A percentile compares a stretch with the other conserved stretches of the same genome.
These are phyloP conservation scores for Syzygium jambos DNA, from an alignment of 345 rosid species.

Conservation along the genomic window DNA sequence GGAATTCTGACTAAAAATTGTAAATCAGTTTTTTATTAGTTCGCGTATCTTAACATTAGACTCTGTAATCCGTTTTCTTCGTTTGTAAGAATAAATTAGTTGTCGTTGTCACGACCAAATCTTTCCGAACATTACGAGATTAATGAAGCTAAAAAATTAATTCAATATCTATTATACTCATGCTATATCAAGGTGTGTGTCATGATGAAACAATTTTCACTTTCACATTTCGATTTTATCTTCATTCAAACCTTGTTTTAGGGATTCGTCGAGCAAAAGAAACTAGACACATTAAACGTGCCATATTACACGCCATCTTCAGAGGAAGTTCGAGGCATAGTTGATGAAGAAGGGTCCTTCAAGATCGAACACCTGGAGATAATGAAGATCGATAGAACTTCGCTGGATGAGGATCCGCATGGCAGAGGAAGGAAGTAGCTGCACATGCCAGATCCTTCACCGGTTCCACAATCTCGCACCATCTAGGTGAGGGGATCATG, in stretches of 20 bases:
- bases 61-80: background rate
- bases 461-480: too few species aligned
- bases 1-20: background rate
- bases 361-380: conserved; percentile 1
- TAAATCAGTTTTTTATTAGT: background rate
- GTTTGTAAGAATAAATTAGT: background rate
- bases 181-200: too few species aligned
- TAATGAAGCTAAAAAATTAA: too few species aligned
- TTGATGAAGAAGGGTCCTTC: background rate
- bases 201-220: background rate
- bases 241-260: background rate
- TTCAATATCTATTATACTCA: too few species aligned
- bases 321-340: background rate
- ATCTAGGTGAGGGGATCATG: too few species aligned
- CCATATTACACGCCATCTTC: conserved; percentile 1
- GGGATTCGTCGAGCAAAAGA: conserved; percentile 11
- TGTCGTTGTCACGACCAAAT: background rate
- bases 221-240: background rate
- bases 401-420: background rate
- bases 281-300: conserved; percentile 1
- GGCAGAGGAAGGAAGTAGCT: too few species aligned
- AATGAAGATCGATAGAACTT: background rate
- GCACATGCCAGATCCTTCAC: too few species aligned
- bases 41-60: background rate
- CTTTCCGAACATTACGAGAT: background rate